Evolutionary conservation across 2,329 filamentous ascomycete species (phyloP), one percentile per base, ranked within the genome.

Genomic region (Neurospora sp.): DNA sequence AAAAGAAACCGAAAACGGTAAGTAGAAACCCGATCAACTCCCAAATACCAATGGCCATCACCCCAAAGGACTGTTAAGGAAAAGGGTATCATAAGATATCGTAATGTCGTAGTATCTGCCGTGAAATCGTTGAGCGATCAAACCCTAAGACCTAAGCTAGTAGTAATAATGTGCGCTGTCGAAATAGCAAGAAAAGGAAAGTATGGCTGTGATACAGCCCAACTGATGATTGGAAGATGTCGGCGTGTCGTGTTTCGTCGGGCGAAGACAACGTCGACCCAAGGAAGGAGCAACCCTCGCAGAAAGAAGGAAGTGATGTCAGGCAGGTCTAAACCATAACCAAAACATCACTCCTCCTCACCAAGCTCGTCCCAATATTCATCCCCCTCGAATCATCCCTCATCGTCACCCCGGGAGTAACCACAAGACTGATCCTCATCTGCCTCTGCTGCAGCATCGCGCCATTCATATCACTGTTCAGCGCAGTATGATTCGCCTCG

Each of bases 401-500:
- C 73, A 85, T 82, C 1, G 84, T 87, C 66, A 88, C 82, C 8
- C 84, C 81, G 0, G 86, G 86, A 0, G 86, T 87, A 5, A 85
- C 83, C 37, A 85, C 83, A 1, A 87, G 79, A 68, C 83, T 82
- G n/a, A 88, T 77, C 5, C 85, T 82, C 77, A 80, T 83, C 74
- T 87, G 84, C 74, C 81, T 81, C 6, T 80, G 78, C 77, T 87
- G 84, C 23, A 87, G 41, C 37, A 79, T 74, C 41, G 75, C 72
- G 33, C 80, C 79, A 77, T 85, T 85, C 37, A 79, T 74, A 40
- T 75, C 72, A 28, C 80, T 80, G 77, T 85, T 85, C 71, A 85
- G 69, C 73, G 81, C 66, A 79, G 77, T 82, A 85, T 88, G 73
- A 1, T 78, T 81, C 73, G 84, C 80, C 70, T 79, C 80, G 17